Evolutionary conservation across 495 filamentous ascomycete species (phyloP), one percentile per base, ranked within the genome.

Genomic region (Aspergillus coremiiformis): DNA sequence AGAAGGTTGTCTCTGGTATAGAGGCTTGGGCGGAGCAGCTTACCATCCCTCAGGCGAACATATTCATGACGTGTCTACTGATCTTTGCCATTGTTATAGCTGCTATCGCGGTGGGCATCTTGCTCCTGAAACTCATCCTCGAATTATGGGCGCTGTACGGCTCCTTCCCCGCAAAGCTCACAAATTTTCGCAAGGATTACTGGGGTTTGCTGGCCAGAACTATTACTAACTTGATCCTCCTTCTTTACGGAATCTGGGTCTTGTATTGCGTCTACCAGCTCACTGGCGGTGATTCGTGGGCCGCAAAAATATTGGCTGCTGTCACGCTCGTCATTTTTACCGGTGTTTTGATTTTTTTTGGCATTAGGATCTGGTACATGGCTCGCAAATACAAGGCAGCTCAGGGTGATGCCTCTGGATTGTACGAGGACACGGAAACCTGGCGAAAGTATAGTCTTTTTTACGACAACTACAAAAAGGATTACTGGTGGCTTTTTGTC

Each of bases 381-480:
- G 93, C 92, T 12, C 80, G 80, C 56, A 77, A 76, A 54, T 87
- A 84, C 55, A 92, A 87, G 68, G 79, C 78, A 57, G 51, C 70
- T 17, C 84, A 95, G 61, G 90, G 91, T 52, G 88, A 95, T 47
- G 69, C 82, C 5, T 72, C 75, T 12, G 77, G 73, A 1, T 72
- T 98, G 8, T 98, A 86, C 66, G 89, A 95, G 44, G 80, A 96
- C 64, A 93, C 90, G 74, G 82, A 86, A 49, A 87, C 85, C 44
- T 96, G 94, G 92, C 77, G 86, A 59, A 94, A 90, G 68, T 98
- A 98, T 76, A 94, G 87, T 60, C 73, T 96, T 29, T 98, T 98
- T 75, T 98, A 98, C 69, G 93, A 98, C 58, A 85, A 84, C 57
- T 96, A 93, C 70, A 89, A 91, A 67, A 86, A 84, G 61, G 83